Evolutionary conservation across 345 rosid species (phyloP), one percentile per base, ranked within the genome.

Genomic region (Corchorus olitorius): DNA sequence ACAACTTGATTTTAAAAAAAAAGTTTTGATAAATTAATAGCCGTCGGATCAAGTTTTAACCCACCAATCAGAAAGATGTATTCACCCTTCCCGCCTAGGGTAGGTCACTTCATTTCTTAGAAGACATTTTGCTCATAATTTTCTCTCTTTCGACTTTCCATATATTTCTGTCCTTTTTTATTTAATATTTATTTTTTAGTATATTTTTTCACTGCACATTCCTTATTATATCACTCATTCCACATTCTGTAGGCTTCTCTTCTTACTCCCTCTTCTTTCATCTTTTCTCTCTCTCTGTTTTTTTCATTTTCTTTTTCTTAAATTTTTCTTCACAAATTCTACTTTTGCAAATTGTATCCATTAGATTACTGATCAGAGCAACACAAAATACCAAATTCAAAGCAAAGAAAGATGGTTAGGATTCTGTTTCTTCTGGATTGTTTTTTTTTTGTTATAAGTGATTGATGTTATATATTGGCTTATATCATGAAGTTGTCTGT

Each of bases 391-490:
- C 33, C 72, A 9, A 49, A 33, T 69, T 69, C 22, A 69, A 49
- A 69, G 27, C 59, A 9, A 52, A 52, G 73, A 69, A 69, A 39
- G 27, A 69, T 69, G 73, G 73, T 69, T 20, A 69, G 73, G 50
- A 50, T 50, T 69, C 17, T 33, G 41, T 34, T 69, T 49, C 59
- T 49, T 67, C 49, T 49, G 11, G 6, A 1, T 19, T 19, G 0
- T n/a, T 65, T 65, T 41, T 41, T 12, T 46, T 35, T 27, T 49
- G 72, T 27, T 48, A 13, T 22, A 14, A 6, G 39, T 68, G 41
- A 33, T 68, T 68, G 58, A 8, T 27, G 59, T 49, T 69, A 48
- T 68, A 27, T 27, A 27, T 37, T 15, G 73, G 13, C 19, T 69
- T 27, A 27, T 27, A 35, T 69, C 39, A 14, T 48, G 58, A 39